These are phyloP conservation scores for Colletotrichum chrysophilum DNA, from an alignment of 2,329 filamentous ascomycete species.

Conservation along the genomic window DNA sequence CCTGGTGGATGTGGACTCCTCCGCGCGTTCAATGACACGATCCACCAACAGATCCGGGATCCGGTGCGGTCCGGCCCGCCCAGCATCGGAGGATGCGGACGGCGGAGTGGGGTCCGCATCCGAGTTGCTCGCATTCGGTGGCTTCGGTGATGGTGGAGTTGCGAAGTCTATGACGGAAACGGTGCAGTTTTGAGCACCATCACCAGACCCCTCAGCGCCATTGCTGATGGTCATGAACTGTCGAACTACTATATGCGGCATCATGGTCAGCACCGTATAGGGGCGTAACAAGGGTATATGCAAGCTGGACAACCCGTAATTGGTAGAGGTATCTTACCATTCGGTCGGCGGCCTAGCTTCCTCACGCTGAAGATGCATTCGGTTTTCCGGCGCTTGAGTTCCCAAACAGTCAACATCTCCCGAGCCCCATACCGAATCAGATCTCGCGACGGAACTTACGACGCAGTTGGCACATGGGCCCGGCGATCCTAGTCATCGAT, in stretches of 20 bases:
- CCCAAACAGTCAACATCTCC: not conserved
- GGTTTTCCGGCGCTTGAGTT: slow-evolving; percentile 17
- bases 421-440: not conserved
- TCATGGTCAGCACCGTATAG: not conserved
- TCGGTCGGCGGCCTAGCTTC: slow-evolving; percentile 25
- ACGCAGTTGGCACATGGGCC: slow-evolving; percentile 32
- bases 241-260: not conserved
- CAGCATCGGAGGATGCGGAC: not conserved
- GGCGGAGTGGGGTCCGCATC: not conserved
- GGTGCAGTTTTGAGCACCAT: not conserved
- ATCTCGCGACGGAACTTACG: slow-evolving; percentile 13
- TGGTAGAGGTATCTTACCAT: slow-evolving; percentile 18
- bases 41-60: slow-evolving; percentile 32
- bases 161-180: slow-evolving; percentile 14
- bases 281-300: not conserved
- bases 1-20: not conserved
- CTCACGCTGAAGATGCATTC: slow-evolving; percentile 29
- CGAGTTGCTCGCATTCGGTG: not conserved
- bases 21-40: slow-evolving; percentile 25
- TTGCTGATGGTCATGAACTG: slow-evolving; percentile 12
- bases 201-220: not conserved
- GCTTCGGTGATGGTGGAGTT: not conserved
- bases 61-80: not conserved
- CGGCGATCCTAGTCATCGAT: not conserved
- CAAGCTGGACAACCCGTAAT: not conserved